Conservation (phyloP, 768 basidiomycete genomes). For the Mycena galopus region DNA sequence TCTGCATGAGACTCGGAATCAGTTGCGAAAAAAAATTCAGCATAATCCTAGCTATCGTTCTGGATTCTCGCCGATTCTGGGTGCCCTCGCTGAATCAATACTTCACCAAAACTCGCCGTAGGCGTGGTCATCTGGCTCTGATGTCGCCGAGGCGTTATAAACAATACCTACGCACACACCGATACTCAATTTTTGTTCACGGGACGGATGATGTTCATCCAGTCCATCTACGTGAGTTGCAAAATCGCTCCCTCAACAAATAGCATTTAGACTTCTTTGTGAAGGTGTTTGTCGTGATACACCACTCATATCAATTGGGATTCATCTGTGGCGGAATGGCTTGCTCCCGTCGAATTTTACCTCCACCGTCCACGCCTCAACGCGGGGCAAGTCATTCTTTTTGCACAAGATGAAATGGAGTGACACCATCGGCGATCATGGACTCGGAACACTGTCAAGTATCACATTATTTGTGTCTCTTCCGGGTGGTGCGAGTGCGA, state of each 20-base stretch:
- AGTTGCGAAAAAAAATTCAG: neutral
- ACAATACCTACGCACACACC: neutral
- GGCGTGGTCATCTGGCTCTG: neutral
- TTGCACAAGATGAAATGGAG: constrained; percentile 3
- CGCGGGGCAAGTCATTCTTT: constrained; percentile 11
- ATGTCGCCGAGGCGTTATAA: constrained; percentile 11
- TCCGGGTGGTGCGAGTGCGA: constrained; percentile 1
- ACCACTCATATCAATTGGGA: constrained; percentile 13
- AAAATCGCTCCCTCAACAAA: neutral
- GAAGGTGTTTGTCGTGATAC: constrained; percentile 16
- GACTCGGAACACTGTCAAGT: constrained; percentile 4
- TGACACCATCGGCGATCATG: constrained; percentile 13
- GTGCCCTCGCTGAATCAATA: constrained; percentile 1
- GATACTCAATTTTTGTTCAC: constrained; percentile 12
- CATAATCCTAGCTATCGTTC: neutral
- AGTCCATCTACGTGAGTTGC: neutral
- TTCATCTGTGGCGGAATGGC: constrained; percentile 18
- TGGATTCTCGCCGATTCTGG: constrained; percentile 10
- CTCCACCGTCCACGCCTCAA: neutral
- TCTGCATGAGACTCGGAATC: neutral
- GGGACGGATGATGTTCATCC: constrained; percentile 6
- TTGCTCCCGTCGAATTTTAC: neutral
- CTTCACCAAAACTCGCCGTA: constrained; percentile 7
- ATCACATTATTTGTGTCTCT: constrained; percentile 7
- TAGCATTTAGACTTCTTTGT: neutral